phyloP scores from a whole-genome alignment of 2,329 filamentous ascomycete genomes.

The Rugonectria rugulosa region DNA sequence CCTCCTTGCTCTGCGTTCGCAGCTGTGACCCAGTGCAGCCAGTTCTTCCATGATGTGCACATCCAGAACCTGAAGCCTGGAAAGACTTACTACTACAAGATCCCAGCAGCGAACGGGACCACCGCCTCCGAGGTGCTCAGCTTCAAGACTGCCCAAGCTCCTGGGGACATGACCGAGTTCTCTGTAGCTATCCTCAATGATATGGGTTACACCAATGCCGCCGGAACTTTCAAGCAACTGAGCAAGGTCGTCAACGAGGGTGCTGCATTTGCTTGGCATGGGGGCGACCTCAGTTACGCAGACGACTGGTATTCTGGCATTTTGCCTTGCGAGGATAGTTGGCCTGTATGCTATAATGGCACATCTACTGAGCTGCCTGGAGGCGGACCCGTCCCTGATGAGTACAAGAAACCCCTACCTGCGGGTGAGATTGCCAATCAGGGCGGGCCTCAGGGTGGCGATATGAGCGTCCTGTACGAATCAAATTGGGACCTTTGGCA shows the following conservation, averaged over 20 bases:
- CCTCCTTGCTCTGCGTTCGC: constrained; percentile 54
- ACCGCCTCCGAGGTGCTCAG: constrained; percentile 53
- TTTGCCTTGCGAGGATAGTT: constrained; percentile 54
- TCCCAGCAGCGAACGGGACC: constrained; percentile 57
- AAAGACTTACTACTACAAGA: constrained; percentile 60
- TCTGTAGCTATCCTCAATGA: constrained; percentile 58
- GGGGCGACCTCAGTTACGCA: constrained; percentile 59
- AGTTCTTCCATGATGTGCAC: constrained; percentile 60
- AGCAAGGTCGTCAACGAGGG: constrained; percentile 50
- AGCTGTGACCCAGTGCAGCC: constrained; percentile 56
- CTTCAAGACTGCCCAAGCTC: constrained; percentile 55
- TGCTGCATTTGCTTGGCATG: constrained; percentile 60
- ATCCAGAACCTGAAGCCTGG: constrained; percentile 49
- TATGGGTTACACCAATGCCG: constrained; percentile 62
- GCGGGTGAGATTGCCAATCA: constrained; percentile 54
- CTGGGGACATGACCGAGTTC: constrained; percentile 52
- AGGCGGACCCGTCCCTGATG: constrained; percentile 42
- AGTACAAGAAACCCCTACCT: constrained; percentile 54
- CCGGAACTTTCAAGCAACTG: constrained; percentile 55
- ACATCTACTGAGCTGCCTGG: constrained; percentile 50
- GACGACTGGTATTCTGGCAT: constrained; percentile 61
- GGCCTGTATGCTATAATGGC: constrained; percentile 62
- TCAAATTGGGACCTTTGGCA: constrained; percentile 61
- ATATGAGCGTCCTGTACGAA: constrained; percentile 58
- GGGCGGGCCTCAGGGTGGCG: constrained; percentile 55